phyloP scores from a whole-genome alignment of 305 asterid species.

The Solanum chacoense region DNA sequence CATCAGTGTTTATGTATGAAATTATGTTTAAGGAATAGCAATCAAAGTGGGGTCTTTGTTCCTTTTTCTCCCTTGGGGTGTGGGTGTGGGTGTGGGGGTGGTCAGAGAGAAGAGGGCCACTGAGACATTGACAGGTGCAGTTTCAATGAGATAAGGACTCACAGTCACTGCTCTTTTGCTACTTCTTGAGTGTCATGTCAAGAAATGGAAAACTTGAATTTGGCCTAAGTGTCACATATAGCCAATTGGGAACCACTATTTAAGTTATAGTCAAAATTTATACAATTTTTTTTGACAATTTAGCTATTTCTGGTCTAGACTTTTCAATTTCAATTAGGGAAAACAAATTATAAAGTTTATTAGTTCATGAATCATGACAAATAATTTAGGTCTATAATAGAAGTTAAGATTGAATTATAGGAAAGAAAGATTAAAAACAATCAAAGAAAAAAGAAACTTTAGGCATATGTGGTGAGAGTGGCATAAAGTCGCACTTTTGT shows the following conservation, averaged over 20 bases:
- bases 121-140: neutral
- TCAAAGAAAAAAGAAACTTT: neutral
- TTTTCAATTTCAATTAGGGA: neutral
- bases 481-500: neutral
- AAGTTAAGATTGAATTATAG: neutral
- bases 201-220: neutral
- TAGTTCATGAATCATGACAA: neutral
- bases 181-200: neutral
- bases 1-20: neutral
- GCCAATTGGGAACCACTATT: neutral
- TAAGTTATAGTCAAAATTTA: neutral
- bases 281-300: neutral
- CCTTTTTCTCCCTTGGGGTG: neutral
- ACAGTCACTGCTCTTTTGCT: neutral
- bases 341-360: neutral
- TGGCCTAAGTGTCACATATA: neutral
- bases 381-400: neutral
- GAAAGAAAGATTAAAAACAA: neutral
- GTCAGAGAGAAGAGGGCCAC: neutral
- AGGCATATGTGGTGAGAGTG: neutral
- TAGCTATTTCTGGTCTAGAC: neutral
- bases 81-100: neutral
- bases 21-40: neutral
- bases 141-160: neutral
- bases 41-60: neutral